These are phyloP conservation scores for Saccharomycopsis hybrid DNA, from an alignment of 1,139 yeast species.

Conservation along the genomic window DNA sequence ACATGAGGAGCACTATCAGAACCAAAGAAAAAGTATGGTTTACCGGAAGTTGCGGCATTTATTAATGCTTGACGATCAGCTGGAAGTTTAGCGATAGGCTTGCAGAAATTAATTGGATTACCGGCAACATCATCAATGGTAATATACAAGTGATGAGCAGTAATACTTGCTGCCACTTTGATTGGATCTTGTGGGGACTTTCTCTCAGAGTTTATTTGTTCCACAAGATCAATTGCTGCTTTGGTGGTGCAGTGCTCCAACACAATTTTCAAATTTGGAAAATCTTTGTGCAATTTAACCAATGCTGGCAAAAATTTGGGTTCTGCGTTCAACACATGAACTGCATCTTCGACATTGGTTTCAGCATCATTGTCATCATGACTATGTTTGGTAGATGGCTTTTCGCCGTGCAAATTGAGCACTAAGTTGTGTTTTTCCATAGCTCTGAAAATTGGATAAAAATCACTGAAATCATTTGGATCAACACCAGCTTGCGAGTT, in stretches of 20 bases:
- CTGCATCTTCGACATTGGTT: conserved; percentile 33
- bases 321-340: conserved; percentile 92
- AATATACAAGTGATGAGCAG: conserved; percentile 88
- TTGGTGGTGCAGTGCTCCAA: conserved; percentile 93
- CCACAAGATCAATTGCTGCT: conserved; percentile 76
- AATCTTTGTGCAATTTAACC: conserved; percentile 65
- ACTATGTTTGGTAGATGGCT: conserved; percentile 52
- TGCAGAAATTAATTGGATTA: conserved; percentile 88
- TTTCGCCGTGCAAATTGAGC: conserved; percentile 91
- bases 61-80: conserved; percentile 73
- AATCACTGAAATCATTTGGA: conserved; percentile 80
- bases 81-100: conserved; percentile 95
- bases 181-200: conserved; percentile 35
- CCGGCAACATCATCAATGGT: conserved; percentile 98
- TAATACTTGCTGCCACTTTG: conserved; percentile 83
- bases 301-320: conserved; percentile 90
- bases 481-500: conserved; percentile 91
- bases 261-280: conserved; percentile 81
- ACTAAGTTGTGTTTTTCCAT: conserved; percentile 75
- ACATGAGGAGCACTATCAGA: conserved; percentile 99
- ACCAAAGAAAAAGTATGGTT: conserved; percentile 91
- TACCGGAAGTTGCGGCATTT: conserved; percentile 86
- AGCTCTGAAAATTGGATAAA: conserved; percentile 83
- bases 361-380: conserved; percentile 25
- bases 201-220: conserved; percentile 54